Percentiles rank a stretch among this genome's conserved stretches.
phyloP scores from a whole-genome alignment of 495 filamentous ascomycete genomes.

The Lasiosphaeriaceae sp. region DNA sequence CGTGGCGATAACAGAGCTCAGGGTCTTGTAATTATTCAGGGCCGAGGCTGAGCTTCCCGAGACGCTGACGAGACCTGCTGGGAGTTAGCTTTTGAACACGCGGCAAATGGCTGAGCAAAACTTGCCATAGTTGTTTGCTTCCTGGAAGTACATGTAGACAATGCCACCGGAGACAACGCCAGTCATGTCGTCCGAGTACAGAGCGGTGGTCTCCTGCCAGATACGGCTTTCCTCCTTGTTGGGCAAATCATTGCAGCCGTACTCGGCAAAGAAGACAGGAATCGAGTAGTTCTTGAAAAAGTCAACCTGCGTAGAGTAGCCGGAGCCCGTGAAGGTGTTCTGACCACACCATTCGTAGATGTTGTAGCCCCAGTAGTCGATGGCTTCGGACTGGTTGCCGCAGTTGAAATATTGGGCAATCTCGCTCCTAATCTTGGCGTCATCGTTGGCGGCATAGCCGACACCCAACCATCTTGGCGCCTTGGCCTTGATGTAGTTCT shows the following conservation, averaged over 20 bases:
- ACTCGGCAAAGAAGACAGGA: slow-evolving; percentile 96
- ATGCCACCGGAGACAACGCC: slow-evolving; percentile 88
- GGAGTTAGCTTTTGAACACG: neutral
- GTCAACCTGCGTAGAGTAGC: slow-evolving; percentile 71
- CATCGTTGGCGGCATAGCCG: slow-evolving; percentile 94
- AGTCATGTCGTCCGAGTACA: slow-evolving; percentile 80
- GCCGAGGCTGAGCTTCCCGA: slow-evolving; percentile 54
- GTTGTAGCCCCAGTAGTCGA: slow-evolving; percentile 99
- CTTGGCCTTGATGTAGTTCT: slow-evolving; percentile 80
- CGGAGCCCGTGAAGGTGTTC: slow-evolving; percentile 66
- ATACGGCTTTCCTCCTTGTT: slow-evolving; percentile 59
- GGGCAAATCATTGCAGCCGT: slow-evolving; percentile 74
- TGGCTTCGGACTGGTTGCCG: slow-evolving; percentile 55
- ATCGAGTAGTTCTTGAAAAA: slow-evolving; percentile 86
- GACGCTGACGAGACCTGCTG: slow-evolving; percentile 60
- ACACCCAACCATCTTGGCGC: slow-evolving; percentile 79
- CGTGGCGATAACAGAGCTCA: slow-evolving; percentile 65
- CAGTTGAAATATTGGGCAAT: slow-evolving; percentile 95
- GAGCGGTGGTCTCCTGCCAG: slow-evolving; percentile 81
- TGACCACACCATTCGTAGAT: slow-evolving; percentile 98
- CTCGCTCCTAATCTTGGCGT: slow-evolving; percentile 67
- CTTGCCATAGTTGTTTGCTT: slow-evolving; percentile 79
- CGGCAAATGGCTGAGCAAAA: neutral
- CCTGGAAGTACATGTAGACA: slow-evolving; percentile 96
- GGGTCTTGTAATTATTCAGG: slow-evolving; percentile 68